Evolutionary conservation across 768 basidiomycete genomes (phyloP).

Genomic region (Mycena kentingensis): DNA sequence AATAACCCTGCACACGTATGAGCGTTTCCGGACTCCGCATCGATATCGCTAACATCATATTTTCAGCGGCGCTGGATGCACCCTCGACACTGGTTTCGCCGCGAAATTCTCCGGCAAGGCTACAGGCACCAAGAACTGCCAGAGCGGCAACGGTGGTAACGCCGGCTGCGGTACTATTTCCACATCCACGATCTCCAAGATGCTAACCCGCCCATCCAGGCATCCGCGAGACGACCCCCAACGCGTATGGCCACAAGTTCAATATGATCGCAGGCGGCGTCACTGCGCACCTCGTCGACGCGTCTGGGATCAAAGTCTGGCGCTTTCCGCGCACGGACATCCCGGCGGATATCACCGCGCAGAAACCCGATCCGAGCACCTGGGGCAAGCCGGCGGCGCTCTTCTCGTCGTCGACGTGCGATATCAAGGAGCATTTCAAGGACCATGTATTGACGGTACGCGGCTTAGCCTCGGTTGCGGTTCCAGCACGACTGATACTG

Average conservation of each 20-base stretch:
- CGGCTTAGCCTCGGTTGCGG: too few relatives aligned
- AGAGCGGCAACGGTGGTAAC: slow-evolving; percentile 41
- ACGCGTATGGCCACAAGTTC: slow-evolving; percentile 48
- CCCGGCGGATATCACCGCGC: slow-evolving; percentile 50
- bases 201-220: too few relatives aligned
- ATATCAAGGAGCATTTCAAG: slow-evolving; percentile 52
- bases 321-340: slow-evolving; percentile 54
- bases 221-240: slow-evolving; percentile 42
- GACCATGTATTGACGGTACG: slow-evolving; percentile 48
- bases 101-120: slow-evolving; percentile 26
- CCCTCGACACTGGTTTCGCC: slow-evolving; percentile 27
- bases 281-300: slow-evolving; percentile 58
- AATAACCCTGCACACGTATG: slow-evolving; percentile 70
- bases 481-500: background rate
- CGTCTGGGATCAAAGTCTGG: slow-evolving; percentile 55
- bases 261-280: slow-evolving; percentile 52
- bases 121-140: slow-evolving; percentile 39
- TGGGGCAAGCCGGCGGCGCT: slow-evolving; percentile 58
- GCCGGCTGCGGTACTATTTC: slow-evolving; percentile 59
- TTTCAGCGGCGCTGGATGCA: slow-evolving; percentile 44
- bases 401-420: slow-evolving; percentile 51
- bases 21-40: too few relatives aligned
- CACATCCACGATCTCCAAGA: too few relatives aligned
- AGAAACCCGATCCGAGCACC: slow-evolving; percentile 45
- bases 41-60: too few relatives aligned